Evolutionary conservation across 225 moss, liverwort and hornwort genomes (phyloP).

Genomic region (Bryoerythrophyllum caledonicum): DNA sequence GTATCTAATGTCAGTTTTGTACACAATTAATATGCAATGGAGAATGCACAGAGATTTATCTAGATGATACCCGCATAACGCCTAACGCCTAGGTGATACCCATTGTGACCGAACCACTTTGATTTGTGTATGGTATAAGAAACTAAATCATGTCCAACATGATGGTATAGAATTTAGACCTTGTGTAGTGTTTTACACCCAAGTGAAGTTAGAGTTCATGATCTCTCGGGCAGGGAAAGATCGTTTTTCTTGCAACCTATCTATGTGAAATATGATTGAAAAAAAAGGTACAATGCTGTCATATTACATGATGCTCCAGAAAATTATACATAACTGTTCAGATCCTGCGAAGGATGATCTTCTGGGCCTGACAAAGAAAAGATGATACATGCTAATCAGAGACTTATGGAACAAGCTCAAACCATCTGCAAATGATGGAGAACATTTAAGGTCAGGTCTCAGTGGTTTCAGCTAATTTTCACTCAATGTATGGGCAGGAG

Average conservation of each 20-base stretch:
- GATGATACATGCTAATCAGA: conserved; percentile 1
- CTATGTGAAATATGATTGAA: background rate
- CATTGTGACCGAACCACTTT: no score
- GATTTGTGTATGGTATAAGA: no score
- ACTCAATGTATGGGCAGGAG: conserved; percentile 61
- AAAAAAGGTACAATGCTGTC: background rate
- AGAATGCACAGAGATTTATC: no score
- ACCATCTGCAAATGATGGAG: conserved; percentile 5
- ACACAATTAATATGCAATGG: no score
- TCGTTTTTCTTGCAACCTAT: background rate
- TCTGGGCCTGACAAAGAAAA: background rate
- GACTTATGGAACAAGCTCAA: background rate
- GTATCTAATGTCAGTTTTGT: no score
- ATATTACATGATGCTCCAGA: conserved; percentile 6
- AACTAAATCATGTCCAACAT: no score
- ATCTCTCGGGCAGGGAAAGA: no score
- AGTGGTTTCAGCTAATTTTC: conserved; percentile 31
- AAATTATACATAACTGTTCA: conserved; percentile 14
- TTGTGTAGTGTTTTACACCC: no score
- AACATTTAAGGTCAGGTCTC: background rate
- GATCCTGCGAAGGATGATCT: background rate
- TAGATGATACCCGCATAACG: no score
- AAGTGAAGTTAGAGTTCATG: no score
- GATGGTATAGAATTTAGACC: no score
- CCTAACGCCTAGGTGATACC: no score